Base-by-base conservation (phyloP, 139 green algal species). In the Chlorella ohadii region DNA sequence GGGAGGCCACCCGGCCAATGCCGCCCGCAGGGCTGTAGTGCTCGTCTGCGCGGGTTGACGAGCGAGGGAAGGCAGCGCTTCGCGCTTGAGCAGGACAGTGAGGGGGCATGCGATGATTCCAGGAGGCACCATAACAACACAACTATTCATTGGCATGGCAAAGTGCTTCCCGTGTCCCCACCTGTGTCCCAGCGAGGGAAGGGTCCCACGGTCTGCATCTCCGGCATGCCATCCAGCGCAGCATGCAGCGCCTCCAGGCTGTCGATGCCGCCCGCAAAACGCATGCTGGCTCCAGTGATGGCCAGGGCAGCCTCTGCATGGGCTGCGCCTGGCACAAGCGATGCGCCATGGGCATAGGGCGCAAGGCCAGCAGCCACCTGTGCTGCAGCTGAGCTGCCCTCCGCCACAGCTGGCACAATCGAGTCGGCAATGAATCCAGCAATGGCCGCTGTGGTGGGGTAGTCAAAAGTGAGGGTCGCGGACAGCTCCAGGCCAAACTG, bases 401-500 rank as follows among this genome's bases (percentile, higher is more conserved):
- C 38, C 17, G 56, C 80, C 47, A 57, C 71, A 23, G 28, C 31
- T 0, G 84, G 84, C 4, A 44, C 85, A 17, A 89, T 47, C 2
- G 67, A 71, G 23, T 83, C 82, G 25, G 51, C 41, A 9, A 95
- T 76, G 85, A 87, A 91, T 1, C 79, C 86, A 11, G 84, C 70
- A 25, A 95, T 89, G 22, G 91, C 89, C 0, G 61, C 63, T 17
- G 57, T 34, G 9, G 82, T 91, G n/a, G 93, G 93, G 80, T 94
- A 95, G 87, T 96, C 93, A 82, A 96, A 95, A 11, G 89, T 85
- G 7, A 96, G 76, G 4, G 93, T 96, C 38, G 83, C 81, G 0
- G 93, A 91, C 59, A 96, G 85, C n/a, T 92, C 84, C 19, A 94
- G 28, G 23, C 79, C 84, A 75, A 95, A 87, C 16, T 63, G 66